Percentiles rank a stretch among this genome's conserved stretches.
phyloP scores from a whole-genome alignment of 352 stramenopile genomes.

The Globisporangium iwayamae region DNA sequence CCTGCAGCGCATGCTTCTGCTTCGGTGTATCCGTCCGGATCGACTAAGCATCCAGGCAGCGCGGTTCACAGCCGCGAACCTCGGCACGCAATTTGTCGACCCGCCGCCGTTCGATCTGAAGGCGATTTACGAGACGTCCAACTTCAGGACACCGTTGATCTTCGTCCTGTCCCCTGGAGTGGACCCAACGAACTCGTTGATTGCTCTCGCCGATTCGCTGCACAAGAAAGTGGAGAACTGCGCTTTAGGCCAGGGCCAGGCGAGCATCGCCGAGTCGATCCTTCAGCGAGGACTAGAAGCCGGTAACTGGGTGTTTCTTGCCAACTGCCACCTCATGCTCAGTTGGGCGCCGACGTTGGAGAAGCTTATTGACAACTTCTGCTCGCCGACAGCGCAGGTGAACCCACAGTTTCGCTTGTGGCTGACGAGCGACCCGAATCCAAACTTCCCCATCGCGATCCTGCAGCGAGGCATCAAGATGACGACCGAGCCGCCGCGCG shows the following conservation, averaged over 20 bases:
- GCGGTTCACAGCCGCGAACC: slow-evolving; percentile 89
- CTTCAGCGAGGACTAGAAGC: slow-evolving; percentile 80
- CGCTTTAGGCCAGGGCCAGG: slow-evolving; percentile 92
- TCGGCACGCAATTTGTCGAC: slow-evolving; percentile 92
- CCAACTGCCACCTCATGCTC: slow-evolving; percentile 96
- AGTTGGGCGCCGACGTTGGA: slow-evolving; percentile 94
- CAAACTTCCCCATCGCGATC: slow-evolving; percentile 95
- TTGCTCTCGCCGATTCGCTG: slow-evolving; percentile 77
- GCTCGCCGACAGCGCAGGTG: slow-evolving; percentile 44
- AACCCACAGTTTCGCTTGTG: slow-evolving; percentile 92
- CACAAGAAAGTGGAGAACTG: slow-evolving; percentile 90
- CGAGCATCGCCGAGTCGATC: slow-evolving; percentile 87
- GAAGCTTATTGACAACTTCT: slow-evolving; percentile 92
- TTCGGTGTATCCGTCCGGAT: slow-evolving; percentile 91
- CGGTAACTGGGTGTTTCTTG: slow-evolving; percentile 94
- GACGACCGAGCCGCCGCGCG: slow-evolving; percentile 93
- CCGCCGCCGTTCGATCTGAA: slow-evolving; percentile 91
- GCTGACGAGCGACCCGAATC: slow-evolving; percentile 91
- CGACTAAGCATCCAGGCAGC: slow-evolving; percentile 89
- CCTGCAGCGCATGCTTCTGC: slow-evolving; percentile 91
- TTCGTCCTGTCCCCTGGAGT: slow-evolving; percentile 95
- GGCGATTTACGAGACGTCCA: slow-evolving; percentile 87
- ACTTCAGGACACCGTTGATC: slow-evolving; percentile 90
- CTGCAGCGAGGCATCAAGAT: slow-evolving; percentile 95
- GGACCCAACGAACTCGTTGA: slow-evolving; percentile 92